Percentiles rank a stretch among this genome's conserved stretches.
These are phyloP conservation scores for Calonectria montana DNA, from an alignment of 2,329 filamentous ascomycete species.

Conservation along the genomic window DNA sequence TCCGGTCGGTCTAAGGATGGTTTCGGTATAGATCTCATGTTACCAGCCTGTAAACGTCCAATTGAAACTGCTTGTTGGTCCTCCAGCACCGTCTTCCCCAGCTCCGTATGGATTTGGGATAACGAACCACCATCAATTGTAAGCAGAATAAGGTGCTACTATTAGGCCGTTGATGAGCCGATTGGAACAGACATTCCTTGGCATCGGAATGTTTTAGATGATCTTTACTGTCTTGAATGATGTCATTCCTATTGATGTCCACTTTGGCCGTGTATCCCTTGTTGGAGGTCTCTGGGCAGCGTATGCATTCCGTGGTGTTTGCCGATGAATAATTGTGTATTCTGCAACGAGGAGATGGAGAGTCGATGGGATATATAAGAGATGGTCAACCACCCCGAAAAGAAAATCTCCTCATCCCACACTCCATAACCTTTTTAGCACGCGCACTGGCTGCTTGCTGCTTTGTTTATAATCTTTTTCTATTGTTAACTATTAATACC, in stretches of 20 bases:
- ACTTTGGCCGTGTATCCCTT: not conserved
- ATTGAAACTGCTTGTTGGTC: not conserved
- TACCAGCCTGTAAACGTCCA: not conserved
- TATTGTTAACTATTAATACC: constrained; percentile 4
- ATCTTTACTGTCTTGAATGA: constrained; percentile 10
- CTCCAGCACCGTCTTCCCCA: not conserved
- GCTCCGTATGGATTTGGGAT: not conserved
- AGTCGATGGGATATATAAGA: not conserved
- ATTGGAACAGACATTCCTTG: not conserved
- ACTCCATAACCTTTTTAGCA: not conserved
- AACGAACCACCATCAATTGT: not conserved
- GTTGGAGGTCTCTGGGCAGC: not conserved
- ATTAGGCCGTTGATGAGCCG: not conserved
- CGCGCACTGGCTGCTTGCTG: constrained; percentile 7
- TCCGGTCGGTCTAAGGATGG: not conserved
- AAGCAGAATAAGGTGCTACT: not conserved
- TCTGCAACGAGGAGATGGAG: not conserved
- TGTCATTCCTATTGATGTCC: constrained; percentile 2
- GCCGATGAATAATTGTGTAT: not conserved
- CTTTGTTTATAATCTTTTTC: constrained; percentile 2
- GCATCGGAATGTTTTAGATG: constrained; percentile 9
- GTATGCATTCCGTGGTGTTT: not conserved
- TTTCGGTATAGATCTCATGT: not conserved
- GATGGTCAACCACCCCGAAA: not conserved
- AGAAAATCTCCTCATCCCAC: not conserved